Evolutionary conservation across 257 asterid genomes (phyloP).

Genomic region (Mentha longifolia): DNA sequence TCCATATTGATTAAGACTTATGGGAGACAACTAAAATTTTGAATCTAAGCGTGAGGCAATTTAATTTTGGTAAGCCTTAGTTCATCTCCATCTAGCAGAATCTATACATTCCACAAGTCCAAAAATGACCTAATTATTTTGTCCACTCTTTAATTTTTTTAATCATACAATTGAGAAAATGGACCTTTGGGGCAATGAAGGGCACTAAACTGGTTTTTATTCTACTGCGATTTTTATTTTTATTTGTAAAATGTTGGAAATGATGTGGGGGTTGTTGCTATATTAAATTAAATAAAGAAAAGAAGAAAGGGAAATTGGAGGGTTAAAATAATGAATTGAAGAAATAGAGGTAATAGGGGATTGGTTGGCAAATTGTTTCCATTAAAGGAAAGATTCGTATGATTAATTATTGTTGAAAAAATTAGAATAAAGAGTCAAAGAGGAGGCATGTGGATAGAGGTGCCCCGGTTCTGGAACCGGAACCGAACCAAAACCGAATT

Average conservation of each 20-base stretch:
- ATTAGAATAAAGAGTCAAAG: slow-evolving; percentile 34
- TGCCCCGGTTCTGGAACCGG: no score
- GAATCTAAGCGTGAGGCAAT: no score
- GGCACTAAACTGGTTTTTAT: neutral
- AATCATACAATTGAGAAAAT: slow-evolving; percentile 4
- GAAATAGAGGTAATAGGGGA: neutral
- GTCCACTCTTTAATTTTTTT: neutral
- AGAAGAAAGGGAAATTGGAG: neutral
- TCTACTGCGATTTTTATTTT: no score
- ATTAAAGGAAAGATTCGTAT: slow-evolving; percentile 62
- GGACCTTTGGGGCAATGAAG: slow-evolving; percentile 37
- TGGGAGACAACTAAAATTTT: no score
- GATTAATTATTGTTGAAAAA: slow-evolving; percentile 6
- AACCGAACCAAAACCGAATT: no score
- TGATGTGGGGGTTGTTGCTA: slow-evolving; percentile 32
- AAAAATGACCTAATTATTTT: slow-evolving; percentile 2
- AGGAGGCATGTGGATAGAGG: slow-evolving; percentile 45
- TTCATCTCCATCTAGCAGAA: neutral
- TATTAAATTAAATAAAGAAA: neutral
- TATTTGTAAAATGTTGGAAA: slow-evolving; percentile 37
- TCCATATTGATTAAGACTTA: no score
- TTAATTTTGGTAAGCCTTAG: no score
- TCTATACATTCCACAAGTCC: neutral
- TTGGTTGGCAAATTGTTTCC: slow-evolving; percentile 49
- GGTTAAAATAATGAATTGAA: neutral